These are phyloP conservation scores for Phycomyces nitens DNA, from an alignment of 192 early-diverging fungal species.

Conservation along the genomic window DNA sequence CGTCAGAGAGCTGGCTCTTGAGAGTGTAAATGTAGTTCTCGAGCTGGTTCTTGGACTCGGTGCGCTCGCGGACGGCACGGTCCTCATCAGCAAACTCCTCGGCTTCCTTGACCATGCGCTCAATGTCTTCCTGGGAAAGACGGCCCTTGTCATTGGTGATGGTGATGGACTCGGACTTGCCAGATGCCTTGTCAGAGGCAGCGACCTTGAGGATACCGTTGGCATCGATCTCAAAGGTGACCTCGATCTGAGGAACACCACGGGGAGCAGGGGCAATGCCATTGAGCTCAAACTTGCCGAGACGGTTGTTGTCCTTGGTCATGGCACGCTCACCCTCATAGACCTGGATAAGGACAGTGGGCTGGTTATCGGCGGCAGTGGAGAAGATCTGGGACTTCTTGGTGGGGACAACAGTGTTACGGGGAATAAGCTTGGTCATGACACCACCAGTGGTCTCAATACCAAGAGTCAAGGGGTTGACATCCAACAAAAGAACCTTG, in stretches of 20 bases:
- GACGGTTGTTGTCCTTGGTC: slow-evolving; percentile 98
- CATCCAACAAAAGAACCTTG: slow-evolving; percentile 82
- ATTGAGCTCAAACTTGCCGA: slow-evolving; percentile 96
- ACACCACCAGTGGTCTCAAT: slow-evolving; percentile 97
- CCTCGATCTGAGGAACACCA: slow-evolving; percentile 96
- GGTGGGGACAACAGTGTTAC: slow-evolving; percentile 92
- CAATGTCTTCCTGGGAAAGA: slow-evolving; percentile 91
- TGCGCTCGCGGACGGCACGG: slow-evolving; percentile 85
- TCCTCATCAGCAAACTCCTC: slow-evolving; percentile 96
- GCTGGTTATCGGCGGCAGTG: slow-evolving; percentile 96
- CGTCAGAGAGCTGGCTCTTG: slow-evolving; percentile 77
- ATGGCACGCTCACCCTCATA: slow-evolving; percentile 95
- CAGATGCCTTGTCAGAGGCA: slow-evolving; percentile 94
- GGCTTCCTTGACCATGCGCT: slow-evolving; percentile 95
- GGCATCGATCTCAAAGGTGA: slow-evolving; percentile 93
- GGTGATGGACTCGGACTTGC: slow-evolving; percentile 93
- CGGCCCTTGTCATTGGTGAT: slow-evolving; percentile 98
- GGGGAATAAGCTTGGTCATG: slow-evolving; percentile 92
- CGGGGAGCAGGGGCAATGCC: slow-evolving; percentile 92
- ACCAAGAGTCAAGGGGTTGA: slow-evolving; percentile 95
- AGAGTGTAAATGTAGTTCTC: slow-evolving; percentile 97
- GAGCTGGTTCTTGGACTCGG: slow-evolving; percentile 89
- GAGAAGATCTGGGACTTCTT: slow-evolving; percentile 99
- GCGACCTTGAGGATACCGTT: slow-evolving; percentile 93
- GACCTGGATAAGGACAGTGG: slow-evolving; percentile 93